Evolutionary conservation across 768 basidiomycete genomes (phyloP).

Genomic region (Mycena crocata): DNA sequence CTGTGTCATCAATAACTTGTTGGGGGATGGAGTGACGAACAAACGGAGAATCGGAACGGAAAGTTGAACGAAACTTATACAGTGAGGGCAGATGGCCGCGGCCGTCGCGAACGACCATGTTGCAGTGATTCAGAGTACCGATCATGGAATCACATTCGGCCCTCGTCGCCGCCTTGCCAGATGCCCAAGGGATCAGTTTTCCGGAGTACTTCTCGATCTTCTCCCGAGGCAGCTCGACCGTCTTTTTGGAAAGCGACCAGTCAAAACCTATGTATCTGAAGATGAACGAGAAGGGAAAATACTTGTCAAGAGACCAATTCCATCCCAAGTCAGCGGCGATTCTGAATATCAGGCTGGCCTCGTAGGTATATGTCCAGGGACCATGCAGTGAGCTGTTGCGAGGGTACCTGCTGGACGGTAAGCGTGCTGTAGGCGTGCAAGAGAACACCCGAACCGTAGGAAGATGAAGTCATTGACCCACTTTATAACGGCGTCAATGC

Average conservation of each 20-base stretch:
- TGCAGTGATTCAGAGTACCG: constrained; percentile 8
- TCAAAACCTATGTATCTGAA: not conserved
- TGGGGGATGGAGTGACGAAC: not conserved
- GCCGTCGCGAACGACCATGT: not conserved
- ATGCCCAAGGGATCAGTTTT: not conserved
- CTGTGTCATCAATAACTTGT: not conserved
- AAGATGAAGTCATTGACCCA: constrained; percentile 11
- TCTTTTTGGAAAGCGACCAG: not conserved
- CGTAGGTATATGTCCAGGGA: not conserved
- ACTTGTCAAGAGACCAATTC: not conserved
- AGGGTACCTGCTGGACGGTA: not conserved
- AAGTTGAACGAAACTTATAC: not conserved
- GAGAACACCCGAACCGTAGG: not conserved
- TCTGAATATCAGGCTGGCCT: not conserved
- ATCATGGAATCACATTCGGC: not conserved
- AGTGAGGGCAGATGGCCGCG: not conserved
- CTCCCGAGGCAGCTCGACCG: not conserved
- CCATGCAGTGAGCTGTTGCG: not conserved
- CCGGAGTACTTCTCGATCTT: not conserved
- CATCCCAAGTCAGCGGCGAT: not conserved
- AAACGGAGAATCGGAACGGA: not conserved
- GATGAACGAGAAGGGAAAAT: not conserved
- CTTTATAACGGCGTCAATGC: not conserved
- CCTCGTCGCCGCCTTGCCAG: not conserved
- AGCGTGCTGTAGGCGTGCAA: not conserved